phyloP scores from a whole-genome alignment of 371 early-diverging fungal species.

The Mortierella sp. region DNA sequence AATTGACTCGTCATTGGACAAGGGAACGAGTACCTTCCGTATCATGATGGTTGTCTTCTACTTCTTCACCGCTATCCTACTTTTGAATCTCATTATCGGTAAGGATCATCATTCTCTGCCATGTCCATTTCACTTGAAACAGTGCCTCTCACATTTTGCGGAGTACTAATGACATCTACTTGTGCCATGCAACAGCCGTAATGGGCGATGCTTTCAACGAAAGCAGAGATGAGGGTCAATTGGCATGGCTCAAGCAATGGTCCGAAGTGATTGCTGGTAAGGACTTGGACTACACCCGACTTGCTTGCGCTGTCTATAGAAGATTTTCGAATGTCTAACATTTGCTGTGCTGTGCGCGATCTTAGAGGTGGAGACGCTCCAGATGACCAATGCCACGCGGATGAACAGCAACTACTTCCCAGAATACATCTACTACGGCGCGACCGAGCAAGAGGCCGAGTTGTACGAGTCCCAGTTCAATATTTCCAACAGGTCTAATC shows the following conservation, averaged over 20 bases:
- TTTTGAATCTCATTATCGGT: background rate
- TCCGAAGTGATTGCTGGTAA: constrained; percentile 49
- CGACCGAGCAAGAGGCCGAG: constrained; percentile 31
- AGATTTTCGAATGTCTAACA: too few relatives aligned
- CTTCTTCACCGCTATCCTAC: constrained; percentile 51
- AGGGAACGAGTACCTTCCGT: constrained; percentile 18
- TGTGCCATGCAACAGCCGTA: constrained; percentile 13
- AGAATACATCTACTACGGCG: constrained; percentile 49
- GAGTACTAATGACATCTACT: background rate
- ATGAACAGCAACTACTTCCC: constrained; percentile 50
- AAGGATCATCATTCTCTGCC: background rate
- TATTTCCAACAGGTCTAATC: constrained; percentile 41
- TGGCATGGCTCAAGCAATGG: constrained; percentile 48
- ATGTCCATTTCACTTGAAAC: background rate
- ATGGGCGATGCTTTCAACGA: constrained; percentile 51
- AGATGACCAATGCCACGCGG: background rate
- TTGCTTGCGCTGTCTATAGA: too few relatives aligned
- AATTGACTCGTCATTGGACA: background rate
- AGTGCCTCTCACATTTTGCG: background rate
- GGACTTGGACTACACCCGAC: too few relatives aligned
- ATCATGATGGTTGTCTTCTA: constrained; percentile 52
- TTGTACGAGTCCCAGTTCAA: constrained; percentile 37
- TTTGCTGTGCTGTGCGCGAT: too few relatives aligned
- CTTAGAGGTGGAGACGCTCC: constrained; percentile 34
- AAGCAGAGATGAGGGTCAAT: constrained; percentile 34